Evolutionary conservation across 2,329 filamentous ascomycete genomes (phyloP).

Genomic region (Cytospora schulzeri): DNA sequence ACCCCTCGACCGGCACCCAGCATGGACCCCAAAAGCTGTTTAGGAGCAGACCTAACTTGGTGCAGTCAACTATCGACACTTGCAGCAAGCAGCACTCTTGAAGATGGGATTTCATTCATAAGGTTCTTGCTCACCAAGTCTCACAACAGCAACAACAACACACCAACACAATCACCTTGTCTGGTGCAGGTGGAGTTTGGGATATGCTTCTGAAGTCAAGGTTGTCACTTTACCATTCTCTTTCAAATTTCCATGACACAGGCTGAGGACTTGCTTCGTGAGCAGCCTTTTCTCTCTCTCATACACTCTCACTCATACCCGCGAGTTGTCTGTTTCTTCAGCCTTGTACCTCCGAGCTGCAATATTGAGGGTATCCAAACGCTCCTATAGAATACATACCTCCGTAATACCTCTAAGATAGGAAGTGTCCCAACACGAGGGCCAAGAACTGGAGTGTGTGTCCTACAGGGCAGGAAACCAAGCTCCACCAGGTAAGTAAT

Average conservation of each 20-base stretch:
- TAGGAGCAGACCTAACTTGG: too few relatives aligned
- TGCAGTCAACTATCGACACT: too few relatives aligned
- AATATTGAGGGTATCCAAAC: not conserved
- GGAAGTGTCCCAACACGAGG: not conserved
- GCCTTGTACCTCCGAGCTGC: not conserved
- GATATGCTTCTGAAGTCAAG: conserved; percentile 7
- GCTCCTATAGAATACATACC: not conserved
- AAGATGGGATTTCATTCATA: not conserved
- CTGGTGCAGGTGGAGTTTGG: not conserved
- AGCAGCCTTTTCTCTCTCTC: conserved; percentile 1
- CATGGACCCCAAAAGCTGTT: not conserved
- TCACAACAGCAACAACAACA: not conserved
- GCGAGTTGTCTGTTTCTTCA: not conserved
- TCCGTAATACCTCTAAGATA: not conserved
- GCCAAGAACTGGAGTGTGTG: not conserved
- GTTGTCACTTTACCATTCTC: not conserved
- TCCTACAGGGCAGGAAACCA: not conserved
- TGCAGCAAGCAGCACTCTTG: not conserved
- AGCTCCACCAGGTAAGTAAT: not conserved
- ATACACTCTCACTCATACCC: not conserved
- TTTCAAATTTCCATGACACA: conserved; percentile 8
- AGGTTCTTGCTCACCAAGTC: too few relatives aligned
- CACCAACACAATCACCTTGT: not conserved
- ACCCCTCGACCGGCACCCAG: too few relatives aligned
- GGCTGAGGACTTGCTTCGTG: conserved; percentile 14